Evolutionary conservation across 2,329 filamentous ascomycete species (phyloP).

Genomic region (Penicillium sp.): DNA sequence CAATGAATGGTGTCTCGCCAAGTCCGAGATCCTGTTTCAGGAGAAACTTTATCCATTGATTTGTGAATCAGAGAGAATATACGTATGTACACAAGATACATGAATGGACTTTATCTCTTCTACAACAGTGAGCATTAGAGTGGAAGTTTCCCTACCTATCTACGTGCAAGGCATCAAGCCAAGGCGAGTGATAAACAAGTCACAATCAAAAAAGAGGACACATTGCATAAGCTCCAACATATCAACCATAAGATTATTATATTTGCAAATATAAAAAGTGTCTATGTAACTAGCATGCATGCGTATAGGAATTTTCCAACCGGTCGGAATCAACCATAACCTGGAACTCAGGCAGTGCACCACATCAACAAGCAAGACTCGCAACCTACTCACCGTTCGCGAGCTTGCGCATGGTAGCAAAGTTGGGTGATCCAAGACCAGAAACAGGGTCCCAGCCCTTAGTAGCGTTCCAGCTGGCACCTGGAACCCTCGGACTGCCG

Average conservation of each 20-base stretch:
- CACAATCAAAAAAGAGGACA: not conserved
- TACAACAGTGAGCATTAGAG: not conserved
- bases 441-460: conserved; percentile 36
- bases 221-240: not conserved
- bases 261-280: conserved; percentile 3
- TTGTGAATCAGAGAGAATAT: not conserved
- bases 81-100: not conserved
- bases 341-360: not conserved
- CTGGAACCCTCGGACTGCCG: conserved; percentile 35
- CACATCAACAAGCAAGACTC: not conserved
- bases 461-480: conserved; percentile 45
- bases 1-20: not conserved
- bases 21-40: not conserved
- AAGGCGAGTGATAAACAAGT: no score
- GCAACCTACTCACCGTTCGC: not conserved
- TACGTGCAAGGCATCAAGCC: not conserved
- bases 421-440: conserved; percentile 21
- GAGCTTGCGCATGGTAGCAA: conserved; percentile 1
- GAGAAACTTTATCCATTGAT: not conserved
- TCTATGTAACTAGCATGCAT: conserved; percentile 1
- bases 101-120: not conserved
- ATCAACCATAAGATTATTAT: conserved; percentile 2
- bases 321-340: not conserved
- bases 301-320: not conserved
- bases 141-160: no score